Base-by-base conservation (phyloP, 1,284 basidiomycete genomes). In the Agaricales sp. region DNA sequence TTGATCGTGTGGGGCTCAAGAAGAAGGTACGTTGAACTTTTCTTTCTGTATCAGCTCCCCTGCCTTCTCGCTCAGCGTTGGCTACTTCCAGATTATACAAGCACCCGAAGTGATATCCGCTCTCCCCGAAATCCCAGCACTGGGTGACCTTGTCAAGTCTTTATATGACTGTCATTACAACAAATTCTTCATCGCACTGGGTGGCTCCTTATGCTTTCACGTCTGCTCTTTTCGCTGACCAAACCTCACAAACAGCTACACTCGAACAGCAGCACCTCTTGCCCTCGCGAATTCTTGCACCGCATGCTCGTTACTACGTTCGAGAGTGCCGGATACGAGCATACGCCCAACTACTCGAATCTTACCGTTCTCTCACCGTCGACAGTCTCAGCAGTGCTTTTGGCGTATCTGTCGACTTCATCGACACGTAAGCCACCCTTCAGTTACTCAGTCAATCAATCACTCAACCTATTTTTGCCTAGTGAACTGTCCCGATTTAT, bases 271-370 rank as follows among this genome's bases (percentile, higher is more conserved):
- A 35, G n/a, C 82, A 90, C 61, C 81, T 98, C 52, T 70, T 94
- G 18, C 86, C 92, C 8, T 95, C 90, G 14, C 86, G 91, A 21
- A 69, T 93, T 43, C 78, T 98, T 43, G 77, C 84, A 3, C 87
- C 87, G 0, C 96, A 99, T 61, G 79, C 92, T 1, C 80, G 90
- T 2, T 97, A 76, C 73, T 98, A 96, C 64, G 80, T 95, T 18
- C 84, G 94, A 47, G 96, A 98, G 66, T 94, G 98, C 89, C 84
- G 95, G 41, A 94, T 99, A 59, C 83, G 92, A 43, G 93, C 94
- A 2, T 99, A 98, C 68, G 72, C 78, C 26, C 95, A 98, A 63
- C 74, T 98, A 2, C 73, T 99, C 14, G 93, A 98, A 65, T 87
- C 81, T 14, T 99, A 99, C 66, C 78, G 87, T 45, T 90, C 85